Evolutionary conservation across 768 basidiomycete species (phyloP).

Genomic region (Lactarius akahatsu): DNA sequence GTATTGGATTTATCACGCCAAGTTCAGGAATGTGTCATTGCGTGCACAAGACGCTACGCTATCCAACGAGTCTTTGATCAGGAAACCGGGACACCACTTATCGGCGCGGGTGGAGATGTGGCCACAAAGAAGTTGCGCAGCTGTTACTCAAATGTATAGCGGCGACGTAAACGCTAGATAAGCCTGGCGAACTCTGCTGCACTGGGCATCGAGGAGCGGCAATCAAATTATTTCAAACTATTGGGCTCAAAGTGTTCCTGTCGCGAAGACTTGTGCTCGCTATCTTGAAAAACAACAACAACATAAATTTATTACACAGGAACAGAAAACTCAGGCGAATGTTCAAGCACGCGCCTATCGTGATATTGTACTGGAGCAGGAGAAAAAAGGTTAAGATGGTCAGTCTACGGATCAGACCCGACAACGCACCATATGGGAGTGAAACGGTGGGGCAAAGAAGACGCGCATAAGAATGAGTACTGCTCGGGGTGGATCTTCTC

Average conservation of each 20-base stretch:
- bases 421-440: neutral
- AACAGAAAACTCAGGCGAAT: neutral
- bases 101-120: no score
- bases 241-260: neutral
- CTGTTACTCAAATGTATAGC: no score
- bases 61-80: no score
- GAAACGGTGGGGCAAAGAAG: neutral
- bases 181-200: no score
- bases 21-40: no score
- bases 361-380: neutral
- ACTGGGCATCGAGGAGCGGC: no score
- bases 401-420: neutral
- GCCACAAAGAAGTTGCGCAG: no score
- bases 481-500: constrained; percentile 3
- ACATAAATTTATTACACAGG: neutral
- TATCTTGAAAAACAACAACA: neutral
- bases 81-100: no score
- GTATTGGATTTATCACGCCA: no score
- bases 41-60: no score
- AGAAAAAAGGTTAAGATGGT: neutral
- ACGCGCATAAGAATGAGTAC: neutral
- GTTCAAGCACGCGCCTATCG: neutral
- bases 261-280: no score
- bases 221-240: neutral
- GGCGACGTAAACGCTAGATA: no score